Evolutionary conservation across 495 filamentous ascomycete genomes (phyloP), one percentile per base, ranked within the genome.

Genomic region (Beverwykella pulmonaria): DNA sequence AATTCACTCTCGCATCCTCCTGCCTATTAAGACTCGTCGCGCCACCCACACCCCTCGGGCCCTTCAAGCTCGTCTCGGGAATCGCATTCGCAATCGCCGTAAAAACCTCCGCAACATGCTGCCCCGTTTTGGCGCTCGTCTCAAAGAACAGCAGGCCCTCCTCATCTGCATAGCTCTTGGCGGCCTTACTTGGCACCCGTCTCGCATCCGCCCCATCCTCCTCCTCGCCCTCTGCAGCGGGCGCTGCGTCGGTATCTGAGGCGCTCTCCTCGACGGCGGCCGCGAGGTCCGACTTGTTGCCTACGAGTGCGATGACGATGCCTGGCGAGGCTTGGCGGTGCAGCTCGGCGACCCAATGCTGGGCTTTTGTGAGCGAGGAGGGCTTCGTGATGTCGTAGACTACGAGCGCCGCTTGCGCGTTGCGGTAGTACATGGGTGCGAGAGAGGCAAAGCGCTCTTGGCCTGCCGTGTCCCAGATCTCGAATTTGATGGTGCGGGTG

Each of bases 381-480:
- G 94, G 91, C 76, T 98, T 98, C 36, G 94, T 98, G 70, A 98
- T 87, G 77, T 98, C 94, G 85, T 98, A 98, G 73, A 97, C 94
- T 19, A 98, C 94, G 50, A 98, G 88, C n/a, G 94, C 94, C 68
- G 92, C 90, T 81, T 98, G 94, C 39, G 94, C 94, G 74, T 98
- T 98, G 79, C 94, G 93, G 82, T 98, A 98, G 84, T 98, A 98
- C 94, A 98, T 98, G 55, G 94, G 94, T 17, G 94, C 94, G 41
- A 98, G 87, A 26, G 90, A 94, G 62, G 94, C 94, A 76, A 98
- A 98, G 59, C 94, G 92, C 79, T 98, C 94, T 79, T 98, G 94
- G 73, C 94, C 94, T 32, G 95, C 94, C 4, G 94, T 98, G 84
- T 98, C 94, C 94, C 94, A 98, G 72, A 98, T 98, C 79, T 98